Evolutionary conservation across 495 filamentous ascomycete genomes (phyloP).

Genomic region (Lichina pygmaea): DNA sequence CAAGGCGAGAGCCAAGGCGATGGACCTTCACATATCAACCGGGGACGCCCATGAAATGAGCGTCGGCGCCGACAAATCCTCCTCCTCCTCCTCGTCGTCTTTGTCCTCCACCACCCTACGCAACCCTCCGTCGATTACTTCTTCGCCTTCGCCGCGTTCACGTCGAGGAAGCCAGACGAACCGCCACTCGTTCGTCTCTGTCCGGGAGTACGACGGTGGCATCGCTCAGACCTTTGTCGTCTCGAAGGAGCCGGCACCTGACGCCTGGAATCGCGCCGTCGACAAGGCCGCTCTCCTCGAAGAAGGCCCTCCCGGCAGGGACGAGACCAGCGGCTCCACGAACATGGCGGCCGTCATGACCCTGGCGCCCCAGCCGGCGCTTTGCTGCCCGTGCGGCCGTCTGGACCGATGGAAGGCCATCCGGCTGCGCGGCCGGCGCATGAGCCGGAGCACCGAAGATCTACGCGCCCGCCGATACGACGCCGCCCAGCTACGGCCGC

Average conservation of each 20-base stretch:
- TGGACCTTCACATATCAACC: no score
- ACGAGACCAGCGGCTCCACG: background rate
- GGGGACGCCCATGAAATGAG: no score
- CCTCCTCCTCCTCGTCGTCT: no score
- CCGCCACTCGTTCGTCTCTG: slow-evolving; percentile 1
- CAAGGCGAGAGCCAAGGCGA: no score
- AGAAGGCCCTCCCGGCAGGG: background rate
- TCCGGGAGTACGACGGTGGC: slow-evolving; percentile 1
- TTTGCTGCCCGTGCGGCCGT: background rate
- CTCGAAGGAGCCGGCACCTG: background rate
- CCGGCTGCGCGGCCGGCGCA: slow-evolving; percentile 30
- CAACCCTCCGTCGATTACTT: background rate
- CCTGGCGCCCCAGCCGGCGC: background rate
- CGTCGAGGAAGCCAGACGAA: background rate
- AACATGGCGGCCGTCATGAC: background rate
- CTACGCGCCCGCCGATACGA: slow-evolving; percentile 23
- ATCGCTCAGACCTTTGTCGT: slow-evolving; percentile 1
- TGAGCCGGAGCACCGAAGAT: slow-evolving; percentile 49
- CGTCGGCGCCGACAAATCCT: no score
- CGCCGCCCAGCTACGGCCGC: background rate
- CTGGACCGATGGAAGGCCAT: slow-evolving; percentile 41
- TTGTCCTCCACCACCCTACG: background rate
- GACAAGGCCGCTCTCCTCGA: background rate
- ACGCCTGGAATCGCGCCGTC: background rate
- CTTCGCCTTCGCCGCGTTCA: background rate